phyloP scores from a whole-genome alignment of 2,329 filamentous ascomycete genomes.

The Thelonectria blattea region DNA sequence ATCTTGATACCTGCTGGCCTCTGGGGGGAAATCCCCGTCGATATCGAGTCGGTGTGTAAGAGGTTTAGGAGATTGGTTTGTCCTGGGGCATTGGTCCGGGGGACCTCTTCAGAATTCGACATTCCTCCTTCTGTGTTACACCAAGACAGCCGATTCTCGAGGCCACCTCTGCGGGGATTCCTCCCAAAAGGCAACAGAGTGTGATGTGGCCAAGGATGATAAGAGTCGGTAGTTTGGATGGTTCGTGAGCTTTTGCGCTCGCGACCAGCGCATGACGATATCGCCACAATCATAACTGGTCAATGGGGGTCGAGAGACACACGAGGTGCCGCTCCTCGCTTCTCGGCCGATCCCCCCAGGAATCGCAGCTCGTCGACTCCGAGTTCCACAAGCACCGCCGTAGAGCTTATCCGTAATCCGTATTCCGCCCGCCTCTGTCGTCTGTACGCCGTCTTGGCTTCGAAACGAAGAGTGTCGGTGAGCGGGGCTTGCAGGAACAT shows the following conservation, averaged over 20 bases:
- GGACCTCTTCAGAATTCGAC: not conserved
- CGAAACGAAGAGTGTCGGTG: conserved; percentile 33
- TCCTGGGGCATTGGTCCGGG: not conserved
- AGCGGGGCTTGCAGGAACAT: conserved; percentile 38
- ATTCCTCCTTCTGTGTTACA: conserved; percentile 10
- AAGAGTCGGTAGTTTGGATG: conserved; percentile 2
- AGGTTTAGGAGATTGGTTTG: conserved; percentile 10
- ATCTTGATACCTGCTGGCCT: not conserved
- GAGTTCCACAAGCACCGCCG: conserved; percentile 9
- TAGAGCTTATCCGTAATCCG: not conserved
- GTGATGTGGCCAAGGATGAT: conserved; percentile 9
- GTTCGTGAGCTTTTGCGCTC: not conserved
- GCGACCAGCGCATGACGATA: not conserved
- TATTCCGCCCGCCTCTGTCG: not conserved
- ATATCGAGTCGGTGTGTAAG: conserved; percentile 17
- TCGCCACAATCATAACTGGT: conserved; percentile 6
- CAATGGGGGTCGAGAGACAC: not conserved
- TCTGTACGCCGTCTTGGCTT: conserved; percentile 1
- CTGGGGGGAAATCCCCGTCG: conserved; percentile 6
- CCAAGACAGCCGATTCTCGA: conserved; percentile 12
- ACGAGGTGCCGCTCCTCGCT: not conserved
- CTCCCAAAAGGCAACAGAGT: conserved; percentile 18
- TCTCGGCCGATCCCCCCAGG: conserved; percentile 12
- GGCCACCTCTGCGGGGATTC: conserved; percentile 5
- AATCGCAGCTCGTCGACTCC: not conserved